phyloP scores from a whole-genome alignment of 495 filamentous ascomycete genomes.

The Tricharina praecox region DNA sequence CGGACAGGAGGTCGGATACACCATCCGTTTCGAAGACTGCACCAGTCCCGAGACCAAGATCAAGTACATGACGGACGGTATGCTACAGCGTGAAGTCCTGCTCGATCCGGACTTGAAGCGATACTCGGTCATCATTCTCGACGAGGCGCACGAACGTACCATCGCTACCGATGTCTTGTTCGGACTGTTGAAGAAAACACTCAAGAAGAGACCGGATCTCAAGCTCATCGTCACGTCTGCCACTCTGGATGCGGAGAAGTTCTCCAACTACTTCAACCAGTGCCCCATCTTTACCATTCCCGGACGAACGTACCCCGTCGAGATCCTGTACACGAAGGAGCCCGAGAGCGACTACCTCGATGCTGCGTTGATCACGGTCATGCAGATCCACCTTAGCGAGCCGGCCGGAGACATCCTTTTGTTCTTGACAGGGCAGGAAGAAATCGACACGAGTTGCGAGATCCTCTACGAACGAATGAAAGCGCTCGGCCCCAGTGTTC shows the following conservation, averaged over 20 bases:
- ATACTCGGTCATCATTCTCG: constrained; percentile 95
- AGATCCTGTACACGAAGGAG: constrained; percentile 84
- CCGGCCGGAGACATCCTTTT: constrained; percentile 81
- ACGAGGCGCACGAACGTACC: constrained; percentile 94
- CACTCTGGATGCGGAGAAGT: constrained; percentile 93
- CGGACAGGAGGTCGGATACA: constrained; percentile 89
- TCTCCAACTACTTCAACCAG: constrained; percentile 83
- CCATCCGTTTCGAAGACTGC: constrained; percentile 92
- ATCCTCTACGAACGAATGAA: constrained; percentile 94
- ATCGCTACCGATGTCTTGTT: constrained; percentile 94
- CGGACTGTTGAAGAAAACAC: constrained; percentile 80
- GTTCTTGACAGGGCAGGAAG: constrained; percentile 93
- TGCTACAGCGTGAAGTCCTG: constrained; percentile 88
- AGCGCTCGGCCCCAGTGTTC: constrained; percentile 72
- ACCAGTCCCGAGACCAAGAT: constrained; percentile 81
- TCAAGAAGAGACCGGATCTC: constrained; percentile 70
- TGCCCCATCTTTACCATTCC: constrained; percentile 95
- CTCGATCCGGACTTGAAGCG: constrained; percentile 70
- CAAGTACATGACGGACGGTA: constrained; percentile 99
- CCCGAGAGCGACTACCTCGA: constrained; percentile 94
- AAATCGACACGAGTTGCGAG: constrained; percentile 92
- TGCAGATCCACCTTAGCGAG: constrained; percentile 94
- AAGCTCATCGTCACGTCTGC: constrained; percentile 93
- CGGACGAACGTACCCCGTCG: constrained; percentile 83
- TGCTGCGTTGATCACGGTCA: constrained; percentile 84